Percentiles rank a stretch among this genome's conserved stretches.
Evolutionary conservation across 2,329 filamentous ascomycete genomes (phyloP).

Genomic region (Exophiala phaeomuriformis): DNA sequence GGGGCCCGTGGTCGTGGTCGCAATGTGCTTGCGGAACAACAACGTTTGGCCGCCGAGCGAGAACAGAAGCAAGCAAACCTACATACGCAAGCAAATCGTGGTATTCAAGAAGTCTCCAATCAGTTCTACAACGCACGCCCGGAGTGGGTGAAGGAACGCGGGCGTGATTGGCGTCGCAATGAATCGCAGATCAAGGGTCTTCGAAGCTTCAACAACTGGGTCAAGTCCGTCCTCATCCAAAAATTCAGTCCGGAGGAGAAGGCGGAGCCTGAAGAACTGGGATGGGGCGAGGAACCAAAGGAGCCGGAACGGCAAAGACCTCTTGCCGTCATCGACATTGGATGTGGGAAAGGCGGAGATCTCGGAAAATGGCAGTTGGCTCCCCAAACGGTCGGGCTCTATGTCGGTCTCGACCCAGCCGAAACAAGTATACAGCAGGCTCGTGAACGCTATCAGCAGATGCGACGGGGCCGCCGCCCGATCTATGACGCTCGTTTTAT

Average conservation of each 20-base stretch:
- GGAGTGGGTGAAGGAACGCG: constrained; percentile 81
- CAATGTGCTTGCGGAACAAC: constrained; percentile 39
- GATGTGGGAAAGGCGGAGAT: constrained; percentile 94
- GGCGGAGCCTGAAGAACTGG: constrained; percentile 40
- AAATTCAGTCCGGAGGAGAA: constrained; percentile 83
- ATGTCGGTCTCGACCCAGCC: constrained; percentile 89
- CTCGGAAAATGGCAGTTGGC: constrained; percentile 93
- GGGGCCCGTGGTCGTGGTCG: constrained; percentile 40
- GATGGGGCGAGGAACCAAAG: constrained; percentile 38
- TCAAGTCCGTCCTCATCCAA: constrained; percentile 95
- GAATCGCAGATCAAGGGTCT: constrained; percentile 93
- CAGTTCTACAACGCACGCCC: constrained; percentile 96
- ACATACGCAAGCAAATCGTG: constrained; percentile 38
- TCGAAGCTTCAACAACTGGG: constrained; percentile 95
- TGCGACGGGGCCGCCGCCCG: constrained; percentile 54
- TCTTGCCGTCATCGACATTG: constrained; percentile 82
- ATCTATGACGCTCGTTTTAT: constrained; percentile 82
- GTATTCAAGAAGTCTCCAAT: constrained; percentile 75
- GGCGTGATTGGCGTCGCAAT: constrained; percentile 87
- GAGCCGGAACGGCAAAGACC: constrained; percentile 41
- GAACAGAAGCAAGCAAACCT: constrained; percentile 31
- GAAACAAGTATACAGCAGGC: constrained; percentile 90
- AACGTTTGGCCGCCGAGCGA: constrained; percentile 33
- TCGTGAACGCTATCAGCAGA: constrained; percentile 68
- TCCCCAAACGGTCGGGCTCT: constrained; percentile 82